Conservation (phyloP, 2,329 filamentous ascomycete species). For the Anthostomella pinea region DNA sequence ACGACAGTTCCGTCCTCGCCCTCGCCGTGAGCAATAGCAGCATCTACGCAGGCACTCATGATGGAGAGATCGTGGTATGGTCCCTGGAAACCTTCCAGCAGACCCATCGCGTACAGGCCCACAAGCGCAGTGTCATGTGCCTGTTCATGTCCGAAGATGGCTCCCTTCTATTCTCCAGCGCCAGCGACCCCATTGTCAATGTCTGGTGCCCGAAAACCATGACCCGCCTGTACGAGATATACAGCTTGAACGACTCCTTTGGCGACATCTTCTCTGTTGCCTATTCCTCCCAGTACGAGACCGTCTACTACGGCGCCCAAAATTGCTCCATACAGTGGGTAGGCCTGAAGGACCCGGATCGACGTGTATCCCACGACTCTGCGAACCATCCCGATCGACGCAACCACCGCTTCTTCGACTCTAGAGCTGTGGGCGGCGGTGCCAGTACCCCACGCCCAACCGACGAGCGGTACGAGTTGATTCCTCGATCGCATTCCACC, state of each 20-base stretch:
- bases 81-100: slow-evolving; percentile 84
- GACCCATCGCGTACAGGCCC: slow-evolving; percentile 75
- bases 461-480: slow-evolving; percentile 54
- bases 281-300: slow-evolving; percentile 76
- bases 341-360: slow-evolving; percentile 62
- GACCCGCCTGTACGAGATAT: slow-evolving; percentile 79
- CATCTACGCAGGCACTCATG: slow-evolving; percentile 90
- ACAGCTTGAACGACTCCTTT: slow-evolving; percentile 85
- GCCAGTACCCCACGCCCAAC: slow-evolving; percentile 71
- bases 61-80: slow-evolving; percentile 91
- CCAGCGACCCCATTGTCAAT: slow-evolving; percentile 90
- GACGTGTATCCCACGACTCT: slow-evolving; percentile 58
- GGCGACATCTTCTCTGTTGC: slow-evolving; percentile 96
- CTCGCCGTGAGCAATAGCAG: slow-evolving; percentile 76
- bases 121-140: slow-evolving; percentile 86
- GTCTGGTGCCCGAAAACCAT: slow-evolving; percentile 83
- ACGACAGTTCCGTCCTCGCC: slow-evolving; percentile 76
- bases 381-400: slow-evolving; percentile 71
- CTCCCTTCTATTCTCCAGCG: slow-evolving; percentile 81
- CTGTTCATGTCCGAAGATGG: slow-evolving; percentile 76
- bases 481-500: slow-evolving; percentile 53
- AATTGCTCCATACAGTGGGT: slow-evolving; percentile 97
- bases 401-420: slow-evolving; percentile 91
- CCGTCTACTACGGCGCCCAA: slow-evolving; percentile 87
- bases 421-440: slow-evolving; percentile 80